Evolutionary conservation across 75 land plant species (phyloP), one percentile per base, ranked within the genome.

Genomic region (Adiantum capillusveneris): DNA sequence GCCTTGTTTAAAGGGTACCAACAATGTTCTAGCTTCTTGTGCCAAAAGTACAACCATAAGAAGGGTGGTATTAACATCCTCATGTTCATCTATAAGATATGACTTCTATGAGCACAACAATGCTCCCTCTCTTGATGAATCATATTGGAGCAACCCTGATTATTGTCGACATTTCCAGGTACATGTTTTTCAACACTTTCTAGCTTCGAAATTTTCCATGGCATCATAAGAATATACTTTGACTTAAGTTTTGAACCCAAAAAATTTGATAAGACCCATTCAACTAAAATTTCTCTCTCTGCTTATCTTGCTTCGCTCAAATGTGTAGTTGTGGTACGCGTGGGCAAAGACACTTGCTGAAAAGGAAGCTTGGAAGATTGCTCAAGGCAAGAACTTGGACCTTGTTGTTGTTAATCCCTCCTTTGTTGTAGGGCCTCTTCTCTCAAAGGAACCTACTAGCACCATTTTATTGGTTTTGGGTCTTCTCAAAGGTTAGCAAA

Each of bases 331-430:
- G 19, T 87, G 88, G 88, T 91, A 91, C 66, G 79, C 93, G 56
- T 78, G 79, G 74, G 94, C 90, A n/a, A 93, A 88, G 70, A 93
- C 95, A 17, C 13, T 83, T 25, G 86, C 76, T 0, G 98, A 93
- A 70, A 71, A 69, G 53, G 87, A 74, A 48, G 93, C 98, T 5
- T 84, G 84, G 88, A 64, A 64, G 56, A 29, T 81, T 9, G 93
- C 89, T 7, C 46, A 68, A 29, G 84, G 76, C 31, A 48, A 36
- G 24, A 81, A 76, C 12, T 63, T 88, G 13, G 80, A 93, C 58
- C 65, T 93, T 16, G 87, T 93, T 17, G 98, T 88, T n/a, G 83
- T 88, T 31, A 83, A 86, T 64, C 87, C 95, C 20, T 81, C 98
- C 27, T 85, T 76, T 51, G 84, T 93, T 2, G 74, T 93, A 42